phyloP scores from a whole-genome alignment of 192 early-diverging fungal species.

The Coemansia sp. region DNA sequence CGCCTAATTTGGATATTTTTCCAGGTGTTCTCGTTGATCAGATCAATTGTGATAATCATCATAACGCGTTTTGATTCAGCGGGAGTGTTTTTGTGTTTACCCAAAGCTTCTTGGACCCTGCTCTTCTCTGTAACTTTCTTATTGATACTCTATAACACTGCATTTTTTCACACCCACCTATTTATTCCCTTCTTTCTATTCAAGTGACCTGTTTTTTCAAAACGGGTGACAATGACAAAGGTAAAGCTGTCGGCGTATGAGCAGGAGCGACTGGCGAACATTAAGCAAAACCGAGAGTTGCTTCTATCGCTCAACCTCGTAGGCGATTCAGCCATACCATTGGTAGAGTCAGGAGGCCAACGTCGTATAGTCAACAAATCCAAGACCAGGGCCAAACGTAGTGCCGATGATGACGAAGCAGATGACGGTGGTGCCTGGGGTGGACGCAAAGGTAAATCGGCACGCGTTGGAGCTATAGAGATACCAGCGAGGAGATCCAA shows the following conservation, averaged over 20 bases:
- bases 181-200: conserved; percentile 3
- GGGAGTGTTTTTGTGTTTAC: background rate
- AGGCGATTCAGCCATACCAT: background rate
- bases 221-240: conserved; percentile 22
- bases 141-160: background rate
- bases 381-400: conserved; percentile 11
- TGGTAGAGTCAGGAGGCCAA: background rate
- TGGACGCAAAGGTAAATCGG: conserved; percentile 10
- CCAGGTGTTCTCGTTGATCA: background rate
- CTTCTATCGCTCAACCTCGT: conserved; percentile 57
- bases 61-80: background rate
- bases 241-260: conserved; percentile 51
- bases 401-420: background rate
- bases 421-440: conserved; percentile 17
- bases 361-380: conserved; percentile 8
- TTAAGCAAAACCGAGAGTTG: conserved; percentile 63
- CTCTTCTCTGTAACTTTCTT: background rate
- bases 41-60: background rate
- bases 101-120: background rate
- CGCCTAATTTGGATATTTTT: too few relatives aligned
- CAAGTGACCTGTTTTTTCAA: background rate
- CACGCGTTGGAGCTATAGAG: background rate
- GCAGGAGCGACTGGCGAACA: conserved; percentile 62
- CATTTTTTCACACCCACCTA: background rate
- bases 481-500: conserved; percentile 38